Percentiles rank a stretch among this genome's conserved stretches.
These are phyloP conservation scores for Yarrowia bubula DNA, from an alignment of 805 yeast genomes.

Conservation along the genomic window DNA sequence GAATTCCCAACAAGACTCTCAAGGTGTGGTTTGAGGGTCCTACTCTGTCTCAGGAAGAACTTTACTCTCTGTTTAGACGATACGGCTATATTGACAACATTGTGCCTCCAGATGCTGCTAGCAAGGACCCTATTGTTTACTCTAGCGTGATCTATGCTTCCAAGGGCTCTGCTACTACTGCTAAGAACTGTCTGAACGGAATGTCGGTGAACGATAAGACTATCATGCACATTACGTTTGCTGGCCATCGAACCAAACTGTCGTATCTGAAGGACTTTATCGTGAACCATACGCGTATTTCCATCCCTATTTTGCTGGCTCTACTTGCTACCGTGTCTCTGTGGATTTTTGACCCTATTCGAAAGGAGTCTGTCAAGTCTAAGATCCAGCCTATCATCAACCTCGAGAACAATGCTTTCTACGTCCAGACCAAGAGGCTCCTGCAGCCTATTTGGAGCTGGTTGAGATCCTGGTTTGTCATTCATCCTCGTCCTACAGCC, in stretches of 20 bases:
- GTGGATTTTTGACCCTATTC: constrained; percentile 85
- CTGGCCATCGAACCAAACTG: constrained; percentile 35
- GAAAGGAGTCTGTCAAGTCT: constrained; percentile 72
- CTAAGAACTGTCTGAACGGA: constrained; percentile 89
- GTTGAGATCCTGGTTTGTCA: constrained; percentile 3
- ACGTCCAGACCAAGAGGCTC: background rate
- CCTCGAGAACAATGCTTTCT: background rate
- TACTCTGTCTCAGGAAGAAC: constrained; percentile 70
- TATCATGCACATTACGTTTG: constrained; percentile 67
- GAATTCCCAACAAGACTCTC: constrained; percentile 65
- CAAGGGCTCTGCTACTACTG: constrained; percentile 71
- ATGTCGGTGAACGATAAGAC: constrained; percentile 53
- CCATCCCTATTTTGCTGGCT: constrained; percentile 78
- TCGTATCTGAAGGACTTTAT: constrained; percentile 52
- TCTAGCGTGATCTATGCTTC: constrained; percentile 58
- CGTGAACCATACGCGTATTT: constrained; percentile 73
- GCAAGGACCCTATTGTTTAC: constrained; percentile 48
- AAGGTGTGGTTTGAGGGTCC: constrained; percentile 75
- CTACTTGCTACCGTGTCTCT: constrained; percentile 78
- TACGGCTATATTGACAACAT: constrained; percentile 84
- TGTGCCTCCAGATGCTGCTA: constrained; percentile 49
- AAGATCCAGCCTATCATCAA: constrained; percentile 47
- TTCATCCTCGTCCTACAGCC: constrained; percentile 11
- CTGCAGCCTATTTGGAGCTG: background rate
- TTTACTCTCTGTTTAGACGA: constrained; percentile 78